phyloP scores from a whole-genome alignment of 805 yeast species.

The Schizosaccharomyces pombe region DNA sequence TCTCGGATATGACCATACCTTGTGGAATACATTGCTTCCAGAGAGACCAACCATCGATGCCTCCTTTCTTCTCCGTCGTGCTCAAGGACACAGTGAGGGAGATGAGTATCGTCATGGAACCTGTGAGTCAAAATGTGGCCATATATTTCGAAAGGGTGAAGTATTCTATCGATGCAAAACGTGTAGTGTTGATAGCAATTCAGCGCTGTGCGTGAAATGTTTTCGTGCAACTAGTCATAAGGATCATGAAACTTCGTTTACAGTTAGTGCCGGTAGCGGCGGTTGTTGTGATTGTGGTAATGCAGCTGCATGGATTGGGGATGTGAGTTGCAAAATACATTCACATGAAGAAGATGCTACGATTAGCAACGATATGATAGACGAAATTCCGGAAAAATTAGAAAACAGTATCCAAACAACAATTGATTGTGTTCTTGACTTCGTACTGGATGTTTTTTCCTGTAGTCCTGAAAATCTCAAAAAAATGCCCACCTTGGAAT shows the following conservation, averaged over 20 bases:
- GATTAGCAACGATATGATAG: background rate
- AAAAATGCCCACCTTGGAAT: background rate
- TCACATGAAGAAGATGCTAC: background rate
- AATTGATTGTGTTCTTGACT: slow-evolving; percentile 30
- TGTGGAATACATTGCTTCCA: background rate
- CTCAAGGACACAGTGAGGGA: background rate
- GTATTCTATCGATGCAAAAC: slow-evolving; percentile 46
- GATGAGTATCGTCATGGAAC: background rate
- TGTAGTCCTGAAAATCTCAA: slow-evolving; percentile 10
- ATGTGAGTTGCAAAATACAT: background rate
- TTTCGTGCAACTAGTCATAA: slow-evolving; percentile 43
- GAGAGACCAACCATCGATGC: background rate
- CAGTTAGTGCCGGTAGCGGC: slow-evolving; percentile 41
- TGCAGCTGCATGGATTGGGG: slow-evolving; percentile 21
- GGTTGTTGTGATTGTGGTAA: slow-evolving; percentile 85
- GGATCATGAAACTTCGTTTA: slow-evolving; percentile 47
- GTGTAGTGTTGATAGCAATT: slow-evolving; percentile 59
- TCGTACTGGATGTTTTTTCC: slow-evolving; percentile 29
- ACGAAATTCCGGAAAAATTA: slow-evolving; percentile 21
- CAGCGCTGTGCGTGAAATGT: slow-evolving; percentile 62
- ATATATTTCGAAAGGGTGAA: slow-evolving; percentile 52
- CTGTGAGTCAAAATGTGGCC: slow-evolving; percentile 28
- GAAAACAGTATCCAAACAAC: slow-evolving; percentile 19
- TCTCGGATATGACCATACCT: background rate
- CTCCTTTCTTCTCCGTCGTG: background rate